Base-by-base conservation (phyloP, 345 rosid species). In the Zanthoxylum bungeanum region DNA sequence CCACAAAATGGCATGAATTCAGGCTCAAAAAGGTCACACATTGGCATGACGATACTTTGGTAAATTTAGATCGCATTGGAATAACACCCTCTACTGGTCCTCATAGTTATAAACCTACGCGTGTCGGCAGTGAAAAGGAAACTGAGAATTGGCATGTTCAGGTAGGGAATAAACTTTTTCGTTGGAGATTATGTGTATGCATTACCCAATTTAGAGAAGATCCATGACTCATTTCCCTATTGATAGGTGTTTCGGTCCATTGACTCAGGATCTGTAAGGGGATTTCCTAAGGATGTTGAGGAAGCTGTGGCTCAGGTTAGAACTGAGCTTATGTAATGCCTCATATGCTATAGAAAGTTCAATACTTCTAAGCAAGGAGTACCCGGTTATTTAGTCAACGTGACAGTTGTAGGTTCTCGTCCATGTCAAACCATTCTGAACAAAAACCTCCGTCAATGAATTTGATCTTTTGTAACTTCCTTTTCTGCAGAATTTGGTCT, bases 191-290 rank as follows among this genome's bases (percentile, higher is more conserved):
- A 60, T 25, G 40, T 52, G 14, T 33, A 39, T 44, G 55, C 4
- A 58, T 46, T 47, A 55, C 27, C 33, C 30, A 36, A n/a, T 33
- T 57, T 1, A 49, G 22, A 17, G 25, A 44, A 72, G 59, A 49
- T 59, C 65, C 22, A 30, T n/a, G 7, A 31, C 31, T 59, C 9
- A 50, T 12, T 31, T 30, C 55, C 19, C 70, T 60, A 61, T 31
- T 56, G 21, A 31, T 68, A 88, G 92, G 74, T 90, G 14, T 90
- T 90, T 68, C 85, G 92, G 50, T 90, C 91, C 50, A 90, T 88
- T 68, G 96, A 90, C 81, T 90, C 96, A 5, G 96, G 96, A 56
- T 86, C 92, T 22, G 92, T 86, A 21, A 78, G 71, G 67, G 92
- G 96, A 58, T 90, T 90, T 56, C 92, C 96, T 7, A 86, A 88